Evolutionary conservation across 2,329 filamentous ascomycete genomes (phyloP), one percentile per base, ranked within the genome.

Genomic region (Fusarium sp.): DNA sequence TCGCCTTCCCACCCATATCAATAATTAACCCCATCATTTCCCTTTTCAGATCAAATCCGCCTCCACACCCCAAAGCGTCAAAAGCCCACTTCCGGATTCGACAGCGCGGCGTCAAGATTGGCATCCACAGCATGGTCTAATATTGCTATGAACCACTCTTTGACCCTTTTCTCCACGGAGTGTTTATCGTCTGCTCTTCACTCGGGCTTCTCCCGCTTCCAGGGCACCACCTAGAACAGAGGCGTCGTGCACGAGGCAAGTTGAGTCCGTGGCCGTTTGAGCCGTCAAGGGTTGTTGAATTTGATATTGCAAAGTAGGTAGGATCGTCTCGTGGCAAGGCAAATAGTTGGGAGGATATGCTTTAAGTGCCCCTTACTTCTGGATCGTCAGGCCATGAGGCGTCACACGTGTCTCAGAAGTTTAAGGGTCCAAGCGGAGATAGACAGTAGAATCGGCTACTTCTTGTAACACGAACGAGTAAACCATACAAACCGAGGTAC

Each of bases 51-150:
- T 28, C 15, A 15, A 36, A 15, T 36, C 34, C 44, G 10, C 33
- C 31, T 50, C 36, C 47, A 45, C 36, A 24, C 10, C 24, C 28
- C 43, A 34, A 50, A 34, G 38, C 61, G 15, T 39, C 36, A 26
- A 42, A 19, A 33, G 33, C 43, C 42, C 31, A 44, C 47, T 46
- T 54, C 66, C 57, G 62, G 52, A 56, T 67, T 67, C 6, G 46
- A 53, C 53, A 33, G 44, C 7, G 62, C 38, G 67, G 67, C 67
- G 67, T 62, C 43, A 59, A 54, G 13, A 57, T 69, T 57, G 22
- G 15, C 14, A 42, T 24, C 33, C 21, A 33, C 33, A 38, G 7
- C 15, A 50, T 43, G 28, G 28, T 31, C 28, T 31, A 31, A 31
- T 31, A 31, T 31, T 24, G 24, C 24, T 7, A 24, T 24, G 24